Percentiles rank a stretch among this genome's conserved stretches.
Evolutionary conservation across 83 land plant species (phyloP).

Genomic region (Thuja plicata): DNA sequence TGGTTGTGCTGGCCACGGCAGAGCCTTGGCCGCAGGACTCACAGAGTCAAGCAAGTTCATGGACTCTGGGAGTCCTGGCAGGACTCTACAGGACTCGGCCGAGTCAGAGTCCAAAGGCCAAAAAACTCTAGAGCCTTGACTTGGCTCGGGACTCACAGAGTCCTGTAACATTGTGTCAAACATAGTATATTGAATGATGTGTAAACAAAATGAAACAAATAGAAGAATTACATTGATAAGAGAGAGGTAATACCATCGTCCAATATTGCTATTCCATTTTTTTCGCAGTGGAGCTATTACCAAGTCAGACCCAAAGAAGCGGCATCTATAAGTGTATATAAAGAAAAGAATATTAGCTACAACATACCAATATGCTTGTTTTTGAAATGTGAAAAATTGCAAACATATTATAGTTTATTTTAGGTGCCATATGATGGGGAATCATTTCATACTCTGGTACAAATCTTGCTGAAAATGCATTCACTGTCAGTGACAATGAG

Average conservation of each 20-base stretch:
- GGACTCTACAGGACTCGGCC: too few relatives aligned
- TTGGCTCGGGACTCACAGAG: too few relatives aligned
- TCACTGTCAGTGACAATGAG: conserved; percentile 22
- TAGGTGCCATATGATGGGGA: not conserved
- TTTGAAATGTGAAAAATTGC: not conserved
- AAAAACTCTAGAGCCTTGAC: too few relatives aligned
- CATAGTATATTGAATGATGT: not conserved
- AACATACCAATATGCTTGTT: not conserved
- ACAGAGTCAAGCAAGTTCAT: too few relatives aligned
- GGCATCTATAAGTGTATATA: conserved; percentile 12
- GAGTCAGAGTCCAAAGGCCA: too few relatives aligned
- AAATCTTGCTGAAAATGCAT: conserved; percentile 24
- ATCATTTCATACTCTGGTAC: conserved; percentile 20
- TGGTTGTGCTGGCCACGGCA: too few relatives aligned
- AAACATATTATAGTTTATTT: not conserved
- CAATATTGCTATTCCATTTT: conserved; percentile 17
- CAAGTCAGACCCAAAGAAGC: conserved; percentile 22
- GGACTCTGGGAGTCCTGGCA: too few relatives aligned
- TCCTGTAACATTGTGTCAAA: too few relatives aligned
- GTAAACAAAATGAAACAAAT: not conserved
- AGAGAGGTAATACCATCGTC: conserved; percentile 15
- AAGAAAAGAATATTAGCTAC: not conserved
- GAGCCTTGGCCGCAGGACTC: too few relatives aligned
- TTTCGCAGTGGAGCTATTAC: conserved; percentile 17
- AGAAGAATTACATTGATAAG: not conserved